Conservation (phyloP, 495 filamentous ascomycete species). For the Rhizodiscina lignyota region DNA sequence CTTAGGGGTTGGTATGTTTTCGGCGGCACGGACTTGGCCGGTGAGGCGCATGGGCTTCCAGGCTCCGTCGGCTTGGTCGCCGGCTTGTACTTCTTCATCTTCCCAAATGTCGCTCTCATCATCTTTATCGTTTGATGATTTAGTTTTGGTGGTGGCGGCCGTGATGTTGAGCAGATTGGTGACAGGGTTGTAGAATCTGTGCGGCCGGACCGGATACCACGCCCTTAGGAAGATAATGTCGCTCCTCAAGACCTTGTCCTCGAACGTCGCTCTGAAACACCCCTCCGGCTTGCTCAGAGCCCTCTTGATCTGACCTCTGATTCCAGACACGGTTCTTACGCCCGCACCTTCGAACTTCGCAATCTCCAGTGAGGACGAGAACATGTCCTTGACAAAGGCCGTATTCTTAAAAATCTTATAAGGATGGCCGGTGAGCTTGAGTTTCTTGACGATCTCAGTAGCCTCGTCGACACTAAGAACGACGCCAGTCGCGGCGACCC, state of each 20-base stretch:
- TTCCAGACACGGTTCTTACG: constrained; percentile 88
- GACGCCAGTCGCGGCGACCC: constrained; percentile 84
- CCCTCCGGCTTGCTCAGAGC: constrained; percentile 84
- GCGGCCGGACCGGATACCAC: constrained; percentile 91
- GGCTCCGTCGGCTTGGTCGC: constrained; percentile 22
- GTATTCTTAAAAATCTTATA: constrained; percentile 99
- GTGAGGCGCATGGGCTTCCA: constrained; percentile 90
- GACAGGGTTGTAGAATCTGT: constrained; percentile 91
- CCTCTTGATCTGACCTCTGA: constrained; percentile 91
- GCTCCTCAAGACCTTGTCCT: constrained; percentile 92
- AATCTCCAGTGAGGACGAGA: constrained; percentile 76
- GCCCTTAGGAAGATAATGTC: constrained; percentile 92
- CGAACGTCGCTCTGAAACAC: constrained; percentile 88
- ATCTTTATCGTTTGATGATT: no score
- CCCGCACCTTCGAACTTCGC: constrained; percentile 95
- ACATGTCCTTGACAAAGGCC: constrained; percentile 98
- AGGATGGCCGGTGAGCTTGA: constrained; percentile 80
- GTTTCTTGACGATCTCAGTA: constrained; percentile 95
- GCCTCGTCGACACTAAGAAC: constrained; percentile 85
- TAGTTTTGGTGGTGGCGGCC: no score
- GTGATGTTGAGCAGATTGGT: constrained; percentile 60
- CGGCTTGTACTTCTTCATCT: constrained; percentile 12
- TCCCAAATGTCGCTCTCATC: not conserved
- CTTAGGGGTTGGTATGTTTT: constrained; percentile 59
- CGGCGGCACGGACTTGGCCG: constrained; percentile 71